These are phyloP conservation scores for Teratosphaeria zuluensis DNA, from an alignment of 2,329 filamentous ascomycete species.

Conservation along the genomic window DNA sequence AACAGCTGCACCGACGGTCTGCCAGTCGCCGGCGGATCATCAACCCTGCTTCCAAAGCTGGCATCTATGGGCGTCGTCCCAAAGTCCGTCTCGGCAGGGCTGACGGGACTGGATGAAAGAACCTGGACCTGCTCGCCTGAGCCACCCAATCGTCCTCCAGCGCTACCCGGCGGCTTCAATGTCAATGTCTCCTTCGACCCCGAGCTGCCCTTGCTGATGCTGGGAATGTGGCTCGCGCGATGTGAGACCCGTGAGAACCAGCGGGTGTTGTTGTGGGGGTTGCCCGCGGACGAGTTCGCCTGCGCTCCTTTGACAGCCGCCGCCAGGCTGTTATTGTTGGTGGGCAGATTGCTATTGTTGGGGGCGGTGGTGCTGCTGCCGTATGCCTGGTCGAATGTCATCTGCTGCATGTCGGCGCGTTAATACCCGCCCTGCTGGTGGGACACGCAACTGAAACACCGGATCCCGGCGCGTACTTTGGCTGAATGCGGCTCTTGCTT, in stretches of 20 bases:
- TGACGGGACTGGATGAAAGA: slow-evolving; percentile 10
- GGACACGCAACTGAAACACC: not conserved
- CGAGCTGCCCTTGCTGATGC: slow-evolving; percentile 7
- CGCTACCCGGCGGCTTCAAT: slow-evolving; percentile 9
- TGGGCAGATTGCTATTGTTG: not conserved
- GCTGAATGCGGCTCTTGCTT: not conserved
- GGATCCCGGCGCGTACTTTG: not conserved
- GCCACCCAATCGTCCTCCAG: not conserved
- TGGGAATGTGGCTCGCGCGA: slow-evolving; percentile 20
- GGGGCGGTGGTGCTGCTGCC: not conserved
- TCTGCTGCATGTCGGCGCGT: not conserved
- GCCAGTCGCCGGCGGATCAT: slow-evolving; percentile 9
- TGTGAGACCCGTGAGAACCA: slow-evolving; percentile 22
- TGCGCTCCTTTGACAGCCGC: not conserved
- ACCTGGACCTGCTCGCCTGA: slow-evolving; percentile 13
- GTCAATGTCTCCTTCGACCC: slow-evolving; percentile 7
- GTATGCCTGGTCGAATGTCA: not conserved
- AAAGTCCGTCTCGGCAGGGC: slow-evolving; percentile 21
- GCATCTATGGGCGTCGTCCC: slow-evolving; percentile 23
- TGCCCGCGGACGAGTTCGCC: not conserved
- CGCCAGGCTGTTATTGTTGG: not conserved
- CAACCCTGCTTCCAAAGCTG: slow-evolving; percentile 19
- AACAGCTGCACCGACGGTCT: slow-evolving; percentile 5
- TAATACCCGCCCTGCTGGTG: not conserved
- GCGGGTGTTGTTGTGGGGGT: slow-evolving; percentile 8